phyloP scores from a whole-genome alignment of 805 yeast genomes.

The Groenewaldozyma salmanticensis region DNA sequence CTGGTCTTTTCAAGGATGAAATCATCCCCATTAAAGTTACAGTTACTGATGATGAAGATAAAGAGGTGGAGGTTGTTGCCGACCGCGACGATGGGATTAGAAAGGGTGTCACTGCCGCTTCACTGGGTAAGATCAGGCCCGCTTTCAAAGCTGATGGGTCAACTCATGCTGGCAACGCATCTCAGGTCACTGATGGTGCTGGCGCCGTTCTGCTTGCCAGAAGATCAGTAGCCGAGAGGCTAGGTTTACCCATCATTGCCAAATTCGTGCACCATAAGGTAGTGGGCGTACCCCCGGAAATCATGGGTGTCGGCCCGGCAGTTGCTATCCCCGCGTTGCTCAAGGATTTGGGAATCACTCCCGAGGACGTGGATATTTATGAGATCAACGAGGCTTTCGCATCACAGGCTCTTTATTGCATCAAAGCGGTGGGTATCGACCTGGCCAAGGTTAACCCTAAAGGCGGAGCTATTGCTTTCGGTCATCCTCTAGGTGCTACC shows the following conservation, averaged over 20 bases:
- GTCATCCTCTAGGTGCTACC: conserved; percentile 87
- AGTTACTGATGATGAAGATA: conserved; percentile 47
- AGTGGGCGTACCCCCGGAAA: conserved; percentile 93
- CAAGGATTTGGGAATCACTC: conserved; percentile 46
- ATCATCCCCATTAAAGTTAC: conserved; percentile 71
- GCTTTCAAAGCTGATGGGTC: conserved; percentile 79
- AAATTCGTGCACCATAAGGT: conserved; percentile 70
- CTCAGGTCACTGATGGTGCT: conserved; percentile 94
- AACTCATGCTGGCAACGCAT: conserved; percentile 94
- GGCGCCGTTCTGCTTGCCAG: conserved; percentile 81
- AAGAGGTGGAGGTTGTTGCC: conserved; percentile 41
- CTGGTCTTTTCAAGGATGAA: conserved; percentile 78
- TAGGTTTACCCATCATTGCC: conserved; percentile 64
- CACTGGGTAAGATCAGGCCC: conserved; percentile 68
- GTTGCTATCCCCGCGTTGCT: conserved; percentile 84
- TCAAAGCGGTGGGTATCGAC: conserved; percentile 58
- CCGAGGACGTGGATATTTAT: conserved; percentile 60
- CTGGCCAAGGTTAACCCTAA: conserved; percentile 67
- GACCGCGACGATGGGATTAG: conserved; percentile 86
- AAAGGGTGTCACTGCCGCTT: conserved; percentile 68
- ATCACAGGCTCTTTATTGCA: conserved; percentile 79
- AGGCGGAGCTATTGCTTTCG: conserved; percentile 96
- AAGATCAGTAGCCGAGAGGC: conserved; percentile 70
- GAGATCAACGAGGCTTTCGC: conserved; percentile 98
- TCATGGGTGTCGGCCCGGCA: conserved; percentile 98